phyloP scores from a whole-genome alignment of 768 basidiomycete genomes.

The Russula brevipes region DNA sequence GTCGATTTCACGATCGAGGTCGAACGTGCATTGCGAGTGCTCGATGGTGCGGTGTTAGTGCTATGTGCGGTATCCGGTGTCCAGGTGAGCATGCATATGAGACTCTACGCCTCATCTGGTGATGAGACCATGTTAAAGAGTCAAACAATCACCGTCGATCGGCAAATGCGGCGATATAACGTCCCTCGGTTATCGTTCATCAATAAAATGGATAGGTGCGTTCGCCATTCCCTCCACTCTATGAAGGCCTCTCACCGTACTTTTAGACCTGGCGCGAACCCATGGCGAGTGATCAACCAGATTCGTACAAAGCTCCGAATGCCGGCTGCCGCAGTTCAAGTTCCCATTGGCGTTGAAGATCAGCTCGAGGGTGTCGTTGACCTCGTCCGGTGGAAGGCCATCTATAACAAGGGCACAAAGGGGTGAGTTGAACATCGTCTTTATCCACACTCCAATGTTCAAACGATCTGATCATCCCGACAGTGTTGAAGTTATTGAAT shows the following conservation, averaged over 20 bases:
- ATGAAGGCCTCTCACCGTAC: too few species aligned
- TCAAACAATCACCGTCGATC: conserved; percentile 98
- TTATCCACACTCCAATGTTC: neutral
- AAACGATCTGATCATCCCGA: neutral
- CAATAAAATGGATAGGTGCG: conserved; percentile 96
- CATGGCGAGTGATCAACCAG: conserved; percentile 90
- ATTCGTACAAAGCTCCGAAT: conserved; percentile 89
- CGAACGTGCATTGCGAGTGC: conserved; percentile 89
- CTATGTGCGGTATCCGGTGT: conserved; percentile 97
- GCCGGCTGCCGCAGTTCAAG: conserved; percentile 89
- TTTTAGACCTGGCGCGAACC: conserved; percentile 88
- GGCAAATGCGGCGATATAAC: conserved; percentile 96
- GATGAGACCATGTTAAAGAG: conserved; percentile 42
- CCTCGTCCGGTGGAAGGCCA: conserved; percentile 87
- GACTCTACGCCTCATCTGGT: neutral
- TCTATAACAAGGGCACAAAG: conserved; percentile 92
- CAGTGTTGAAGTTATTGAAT: conserved; percentile 72
- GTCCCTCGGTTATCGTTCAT: conserved; percentile 95
- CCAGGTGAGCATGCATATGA: conserved; percentile 48
- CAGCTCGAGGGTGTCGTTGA: conserved; percentile 90
- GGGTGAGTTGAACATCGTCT: conserved; percentile 54
- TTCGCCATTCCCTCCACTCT: neutral
- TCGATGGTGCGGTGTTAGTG: conserved; percentile 95
- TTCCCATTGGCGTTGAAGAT: conserved; percentile 89
- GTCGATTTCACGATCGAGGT: conserved; percentile 99